A percentile compares a stretch with the other conserved stretches of the same genome.
phyloP scores from a whole-genome alignment of 371 early-diverging fungal genomes.

The Modicella reniformis region DNA sequence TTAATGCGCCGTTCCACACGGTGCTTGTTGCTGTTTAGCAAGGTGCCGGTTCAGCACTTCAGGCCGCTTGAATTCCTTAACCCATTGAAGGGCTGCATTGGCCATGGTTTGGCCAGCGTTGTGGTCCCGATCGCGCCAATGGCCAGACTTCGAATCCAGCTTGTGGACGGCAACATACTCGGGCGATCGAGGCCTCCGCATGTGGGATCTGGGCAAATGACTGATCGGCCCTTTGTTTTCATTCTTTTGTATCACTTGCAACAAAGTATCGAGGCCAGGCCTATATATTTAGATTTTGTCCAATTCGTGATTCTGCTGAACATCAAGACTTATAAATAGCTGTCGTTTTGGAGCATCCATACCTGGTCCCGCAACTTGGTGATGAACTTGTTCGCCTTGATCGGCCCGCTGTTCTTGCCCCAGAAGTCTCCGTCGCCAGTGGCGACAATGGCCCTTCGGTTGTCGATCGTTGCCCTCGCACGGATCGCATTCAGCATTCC shows the following conservation, averaged over 20 bases:
- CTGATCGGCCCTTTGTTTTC: background rate
- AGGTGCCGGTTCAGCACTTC: conserved; percentile 8
- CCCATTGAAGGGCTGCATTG: conserved; percentile 20
- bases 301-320: too few relatives aligned
- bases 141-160: conserved; percentile 2
- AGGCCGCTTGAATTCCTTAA: conserved; percentile 13
- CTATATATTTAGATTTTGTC: too few relatives aligned
- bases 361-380: conserved; percentile 1
- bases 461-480: background rate
- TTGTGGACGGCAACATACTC: conserved; percentile 2
- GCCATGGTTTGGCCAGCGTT: conserved; percentile 22
- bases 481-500: conserved; percentile 5
- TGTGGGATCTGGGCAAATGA: conserved; percentile 10
- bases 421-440: conserved; percentile 4
- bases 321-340: too few relatives aligned
- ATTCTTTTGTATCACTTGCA: conserved; percentile 8
- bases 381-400: conserved; percentile 8
- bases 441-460: background rate
- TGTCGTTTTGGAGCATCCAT: background rate
- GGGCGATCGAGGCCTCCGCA: conserved; percentile 1
- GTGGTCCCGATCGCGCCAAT: conserved; percentile 13
- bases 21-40: conserved; percentile 6
- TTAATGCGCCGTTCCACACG: conserved; percentile 2
- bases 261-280: background rate
- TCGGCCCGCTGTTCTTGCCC: background rate